Conservation (phyloP, 2,329 filamentous ascomycete species). For the Rasamsonia emersonii region DNA sequence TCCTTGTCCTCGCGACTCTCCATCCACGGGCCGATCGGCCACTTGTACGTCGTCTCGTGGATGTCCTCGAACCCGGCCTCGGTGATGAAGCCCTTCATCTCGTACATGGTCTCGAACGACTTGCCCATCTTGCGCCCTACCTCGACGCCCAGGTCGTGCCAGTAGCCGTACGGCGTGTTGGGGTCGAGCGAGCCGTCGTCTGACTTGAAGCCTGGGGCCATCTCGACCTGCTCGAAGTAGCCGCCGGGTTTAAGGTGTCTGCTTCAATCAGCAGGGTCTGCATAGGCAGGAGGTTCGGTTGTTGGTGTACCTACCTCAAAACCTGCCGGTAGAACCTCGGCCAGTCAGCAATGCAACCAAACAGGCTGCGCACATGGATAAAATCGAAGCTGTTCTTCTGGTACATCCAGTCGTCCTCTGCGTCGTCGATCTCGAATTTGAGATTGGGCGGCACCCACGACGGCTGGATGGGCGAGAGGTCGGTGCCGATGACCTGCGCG, state of each 20-base stretch:
- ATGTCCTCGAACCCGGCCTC: conserved; percentile 22
- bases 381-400: conserved; percentile 45
- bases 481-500: conserved; percentile 9
- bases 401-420: conserved; percentile 50
- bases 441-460: conserved; percentile 44
- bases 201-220: neutral
- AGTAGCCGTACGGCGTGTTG: too few relatives aligned
- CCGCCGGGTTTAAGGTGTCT: neutral
- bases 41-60: conserved; percentile 19
- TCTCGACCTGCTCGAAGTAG: neutral
- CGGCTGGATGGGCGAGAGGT: conserved; percentile 8
- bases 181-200: conserved; percentile 1
- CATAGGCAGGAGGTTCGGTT: neutral
- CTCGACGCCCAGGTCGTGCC: conserved; percentile 1
- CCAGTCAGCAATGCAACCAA: conserved; percentile 51
- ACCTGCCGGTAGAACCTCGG: conserved; percentile 39
- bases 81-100: conserved; percentile 18
- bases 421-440: conserved; percentile 49
- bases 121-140: too few relatives aligned
- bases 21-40: conserved; percentile 23
- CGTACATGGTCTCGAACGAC: too few relatives aligned
- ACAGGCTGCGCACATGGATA: conserved; percentile 51
- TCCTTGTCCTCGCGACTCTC: conserved; percentile 16
- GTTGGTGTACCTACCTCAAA: conserved; percentile 33
- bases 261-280: neutral